Evolutionary conservation across 2,329 filamentous ascomycete genomes (phyloP), one percentile per base, ranked within the genome.

Genomic region (Elsinoe australis): DNA sequence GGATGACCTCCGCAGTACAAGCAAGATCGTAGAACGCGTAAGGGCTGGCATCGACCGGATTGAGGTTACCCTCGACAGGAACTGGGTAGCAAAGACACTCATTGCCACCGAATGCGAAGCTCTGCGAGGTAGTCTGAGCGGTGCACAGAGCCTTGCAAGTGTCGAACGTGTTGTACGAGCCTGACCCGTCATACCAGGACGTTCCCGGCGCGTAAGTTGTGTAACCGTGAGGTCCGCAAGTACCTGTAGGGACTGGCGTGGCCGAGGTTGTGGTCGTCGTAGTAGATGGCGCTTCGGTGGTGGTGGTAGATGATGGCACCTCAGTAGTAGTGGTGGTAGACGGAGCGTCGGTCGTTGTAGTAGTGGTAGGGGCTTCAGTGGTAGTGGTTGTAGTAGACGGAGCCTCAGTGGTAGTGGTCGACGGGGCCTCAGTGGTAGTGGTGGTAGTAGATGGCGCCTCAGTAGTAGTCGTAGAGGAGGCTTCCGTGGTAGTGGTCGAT

Each of bases 101-200:
- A 9, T 14, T 7, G 2, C 24, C 15, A 14, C 28, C 17, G 15
- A 44, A 44, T n/a, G 39, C 39, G 26, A 44, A 44, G 15, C 39
- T 32, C 39, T 19, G 21, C 2, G 39, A 31, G 3, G 8, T 24
- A 8, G 22, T 8, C 28, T 44, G 39, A 32, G 39, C 22, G 4
- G 39, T 7, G 26, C 39, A 44, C 7, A 44, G 39, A 4, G 39
- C n/a, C 26, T 44, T 44, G 28, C 39, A 44, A 44, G 39, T 24
- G 10, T 29, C 21, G n/a, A 44, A 44, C 14, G 24, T 44, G n/a
- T 24, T 14, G 17, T 31, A 28, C 14, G 14, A 31, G 10, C 39
- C 39, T 5, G 39, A 41, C n/a, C 36, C 39, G 24, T 44, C 39
- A 9, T 18, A 44, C 9, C 31, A 44, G 39, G 29, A 31, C 9